Evolutionary conservation across 2,329 filamentous ascomycete species (phyloP).

Genomic region (Claviceps sp.): DNA sequence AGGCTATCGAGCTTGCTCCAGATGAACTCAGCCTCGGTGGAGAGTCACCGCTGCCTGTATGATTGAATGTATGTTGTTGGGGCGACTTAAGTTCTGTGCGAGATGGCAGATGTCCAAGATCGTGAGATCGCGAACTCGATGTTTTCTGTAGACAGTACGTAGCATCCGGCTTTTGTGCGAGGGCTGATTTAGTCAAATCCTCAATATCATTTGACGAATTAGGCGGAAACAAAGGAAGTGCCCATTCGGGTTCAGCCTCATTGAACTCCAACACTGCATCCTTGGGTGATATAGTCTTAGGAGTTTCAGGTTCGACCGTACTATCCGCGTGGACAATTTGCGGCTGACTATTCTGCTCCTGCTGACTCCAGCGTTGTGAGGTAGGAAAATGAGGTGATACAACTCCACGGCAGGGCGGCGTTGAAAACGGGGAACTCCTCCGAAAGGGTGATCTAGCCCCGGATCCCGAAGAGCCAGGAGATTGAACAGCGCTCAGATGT

Average conservation of each 20-base stretch:
- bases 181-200: conserved; percentile 23
- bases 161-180: conserved; percentile 9
- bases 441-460: conserved; percentile 74
- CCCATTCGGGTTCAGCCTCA: conserved; percentile 55
- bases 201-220: conserved; percentile 32
- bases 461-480: conserved; percentile 31
- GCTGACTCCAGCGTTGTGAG: conserved; percentile 46
- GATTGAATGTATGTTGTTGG: conserved; percentile 38
- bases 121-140: not conserved
- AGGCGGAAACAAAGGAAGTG: conserved; percentile 61
- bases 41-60: conserved; percentile 20
- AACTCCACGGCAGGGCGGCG: conserved; percentile 24
- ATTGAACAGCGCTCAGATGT: conserved; percentile 47
- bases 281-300: conserved; percentile 91
- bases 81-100: conserved; percentile 27
- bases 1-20: conserved; percentile 29
- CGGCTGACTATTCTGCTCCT: conserved; percentile 33
- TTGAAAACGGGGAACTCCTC: conserved; percentile 47
- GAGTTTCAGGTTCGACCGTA: conserved; percentile 32
- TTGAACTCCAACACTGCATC: conserved; percentile 80
- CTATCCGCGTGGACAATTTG: conserved; percentile 22
- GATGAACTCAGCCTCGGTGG: conserved; percentile 29
- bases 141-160: conserved; percentile 7
- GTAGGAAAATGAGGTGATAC: conserved; percentile 28
- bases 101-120: conserved; percentile 14